Evolutionary conservation across 352 stramenopile genomes (phyloP).

Genomic region (Phytophthora pini): DNA sequence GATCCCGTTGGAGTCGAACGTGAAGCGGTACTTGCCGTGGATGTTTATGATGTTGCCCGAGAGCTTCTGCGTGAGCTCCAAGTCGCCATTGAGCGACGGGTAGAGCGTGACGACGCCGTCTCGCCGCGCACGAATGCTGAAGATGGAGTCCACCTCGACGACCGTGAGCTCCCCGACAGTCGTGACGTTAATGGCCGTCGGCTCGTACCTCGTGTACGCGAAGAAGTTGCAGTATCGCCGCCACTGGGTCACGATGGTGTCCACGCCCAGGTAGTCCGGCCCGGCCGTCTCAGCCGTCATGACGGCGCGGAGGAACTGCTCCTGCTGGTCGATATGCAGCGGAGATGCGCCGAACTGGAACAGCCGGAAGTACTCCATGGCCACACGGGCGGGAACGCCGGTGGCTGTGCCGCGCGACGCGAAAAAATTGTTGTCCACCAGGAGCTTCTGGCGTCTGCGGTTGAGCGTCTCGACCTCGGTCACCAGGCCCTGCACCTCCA

Average conservation of each 20-base stretch:
- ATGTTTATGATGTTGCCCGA: constrained; percentile 48
- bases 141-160: constrained; percentile 44
- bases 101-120: constrained; percentile 54
- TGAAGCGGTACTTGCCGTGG: constrained; percentile 53
- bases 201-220: constrained; percentile 43
- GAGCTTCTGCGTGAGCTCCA: constrained; percentile 59
- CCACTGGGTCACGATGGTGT: constrained; percentile 61
- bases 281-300: constrained; percentile 54
- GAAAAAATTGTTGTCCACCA: constrained; percentile 47
- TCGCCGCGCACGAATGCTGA: constrained; percentile 47
- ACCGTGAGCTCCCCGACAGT: constrained; percentile 50
- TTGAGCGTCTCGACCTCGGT: constrained; percentile 43
- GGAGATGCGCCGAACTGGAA: constrained; percentile 53
- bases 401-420: constrained; percentile 27
- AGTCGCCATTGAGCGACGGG: constrained; percentile 44
- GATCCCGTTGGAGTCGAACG: constrained; percentile 46
- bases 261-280: constrained; percentile 62
- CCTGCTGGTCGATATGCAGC: constrained; percentile 39
- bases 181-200: constrained; percentile 38
- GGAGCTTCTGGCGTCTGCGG: constrained; percentile 35
- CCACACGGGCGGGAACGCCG: constrained; percentile 42
- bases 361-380: constrained; percentile 61
- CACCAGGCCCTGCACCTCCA: constrained; percentile 46
- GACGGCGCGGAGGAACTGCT: constrained; percentile 57
- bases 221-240: constrained; percentile 59